Percentiles rank a stretch among this genome's conserved stretches.
Conservation (phyloP, 179 eudicot genomes). For the Beta macrorhiza region DNA sequence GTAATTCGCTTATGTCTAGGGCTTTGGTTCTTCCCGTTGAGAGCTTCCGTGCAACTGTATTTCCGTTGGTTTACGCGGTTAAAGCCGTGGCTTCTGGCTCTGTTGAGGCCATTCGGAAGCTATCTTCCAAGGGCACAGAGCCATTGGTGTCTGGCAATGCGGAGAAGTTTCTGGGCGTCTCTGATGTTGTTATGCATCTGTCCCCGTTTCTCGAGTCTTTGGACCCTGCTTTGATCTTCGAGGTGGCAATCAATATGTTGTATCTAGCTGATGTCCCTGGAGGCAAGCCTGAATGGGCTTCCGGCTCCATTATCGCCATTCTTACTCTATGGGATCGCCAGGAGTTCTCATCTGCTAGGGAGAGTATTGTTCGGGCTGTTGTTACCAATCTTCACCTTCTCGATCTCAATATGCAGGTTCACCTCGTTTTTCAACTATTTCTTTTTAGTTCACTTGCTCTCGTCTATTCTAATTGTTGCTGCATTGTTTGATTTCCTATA, state of each 20-base stretch:
- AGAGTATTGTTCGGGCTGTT: constrained; percentile 91
- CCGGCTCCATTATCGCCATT: constrained; percentile 78
- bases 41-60: constrained; percentile 30
- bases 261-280: constrained; percentile 98
- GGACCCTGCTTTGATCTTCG: constrained; percentile 86
- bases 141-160: constrained; percentile 51
- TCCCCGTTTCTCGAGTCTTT: constrained; percentile 69
- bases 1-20: constrained; percentile 82
- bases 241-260: constrained; percentile 91
- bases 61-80: constrained; percentile 56
- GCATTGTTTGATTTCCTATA: neutral
- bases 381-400: constrained; percentile 91
- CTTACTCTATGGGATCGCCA: constrained; percentile 97
- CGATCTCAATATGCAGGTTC: constrained; percentile 96
- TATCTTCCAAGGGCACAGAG: constrained; percentile 46
- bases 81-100: constrained; percentile 94
- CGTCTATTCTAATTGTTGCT: neutral
- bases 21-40: constrained; percentile 74
- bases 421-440: neutral
- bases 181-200: constrained; percentile 88
- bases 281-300: constrained; percentile 99
- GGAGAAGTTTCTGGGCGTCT: constrained; percentile 88
- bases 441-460: neutral
- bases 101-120: constrained; percentile 63
- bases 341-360: constrained; percentile 89